Evolutionary conservation across 148 eudicot genomes (phyloP).

Genomic region (Spergularia marina): DNA sequence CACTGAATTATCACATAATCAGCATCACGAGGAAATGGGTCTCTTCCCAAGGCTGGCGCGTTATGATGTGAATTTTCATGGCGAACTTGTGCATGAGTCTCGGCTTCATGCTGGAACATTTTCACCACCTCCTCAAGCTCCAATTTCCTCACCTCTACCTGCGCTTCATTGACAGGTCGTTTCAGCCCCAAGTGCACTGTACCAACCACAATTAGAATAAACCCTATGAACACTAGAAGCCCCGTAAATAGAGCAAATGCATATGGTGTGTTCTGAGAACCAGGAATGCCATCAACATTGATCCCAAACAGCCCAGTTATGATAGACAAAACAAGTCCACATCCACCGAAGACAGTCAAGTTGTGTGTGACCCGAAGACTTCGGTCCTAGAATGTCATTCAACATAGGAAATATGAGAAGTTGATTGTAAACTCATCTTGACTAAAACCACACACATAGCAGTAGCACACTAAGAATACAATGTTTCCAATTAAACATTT

Average conservation of each 20-base stretch:
- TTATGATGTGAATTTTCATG: constrained; percentile 43
- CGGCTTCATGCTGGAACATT: constrained; percentile 94
- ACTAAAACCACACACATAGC: too few relatives aligned
- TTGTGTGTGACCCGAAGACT: constrained; percentile 88
- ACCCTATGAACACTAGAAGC: constrained; percentile 53
- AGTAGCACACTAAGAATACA: too few relatives aligned
- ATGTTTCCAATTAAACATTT: too few relatives aligned
- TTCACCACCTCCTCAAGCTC: constrained; percentile 85
- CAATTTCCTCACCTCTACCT: constrained; percentile 76
- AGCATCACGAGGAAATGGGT: constrained; percentile 41
- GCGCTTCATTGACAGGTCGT: constrained; percentile 60
- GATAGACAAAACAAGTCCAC: constrained; percentile 80
- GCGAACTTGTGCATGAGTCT: constrained; percentile 90
- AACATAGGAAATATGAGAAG: constrained; percentile 4
- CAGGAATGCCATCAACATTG: constrained; percentile 94
- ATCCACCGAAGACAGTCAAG: constrained; percentile 81
- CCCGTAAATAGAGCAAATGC: constrained; percentile 76
- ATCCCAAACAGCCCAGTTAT: constrained; percentile 88
- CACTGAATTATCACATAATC: constrained; percentile 61
- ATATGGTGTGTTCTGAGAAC: constrained; percentile 66
- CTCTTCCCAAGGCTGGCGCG: constrained; percentile 47
- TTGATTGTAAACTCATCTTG: background rate
- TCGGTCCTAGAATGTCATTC: constrained; percentile 50
- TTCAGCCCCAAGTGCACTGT: constrained; percentile 72
- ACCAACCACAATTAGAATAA: constrained; percentile 59